phyloP scores from a whole-genome alignment of 148 eudicot genomes.

The Amaranthus palmeri region DNA sequence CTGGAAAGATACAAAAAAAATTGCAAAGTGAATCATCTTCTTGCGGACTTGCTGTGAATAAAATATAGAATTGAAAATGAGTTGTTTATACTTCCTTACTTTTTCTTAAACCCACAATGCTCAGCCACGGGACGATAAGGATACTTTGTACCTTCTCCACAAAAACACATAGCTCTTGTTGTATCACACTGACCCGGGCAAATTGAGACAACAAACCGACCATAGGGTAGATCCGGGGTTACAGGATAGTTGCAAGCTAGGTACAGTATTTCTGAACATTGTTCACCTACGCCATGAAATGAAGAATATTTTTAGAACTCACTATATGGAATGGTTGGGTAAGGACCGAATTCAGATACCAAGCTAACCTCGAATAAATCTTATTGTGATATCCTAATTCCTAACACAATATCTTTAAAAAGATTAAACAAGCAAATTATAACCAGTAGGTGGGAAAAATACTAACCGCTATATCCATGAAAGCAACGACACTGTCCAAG shows the following conservation, averaged over 20 bases:
- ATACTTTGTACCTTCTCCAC: constrained; percentile 90
- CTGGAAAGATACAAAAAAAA: constrained; percentile 17
- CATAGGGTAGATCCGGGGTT: constrained; percentile 61
- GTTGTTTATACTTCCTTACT: constrained; percentile 41
- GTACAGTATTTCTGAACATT: constrained; percentile 51
- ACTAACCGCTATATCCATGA: constrained; percentile 82
- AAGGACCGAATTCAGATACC: background rate
- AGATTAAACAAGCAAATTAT: background rate
- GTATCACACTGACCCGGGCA: constrained; percentile 80
- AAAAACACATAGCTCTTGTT: constrained; percentile 93
- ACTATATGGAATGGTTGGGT: background rate
- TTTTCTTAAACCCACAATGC: constrained; percentile 72
- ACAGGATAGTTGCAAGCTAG: constrained; percentile 67
- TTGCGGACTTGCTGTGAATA: background rate
- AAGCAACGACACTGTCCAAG: constrained; percentile 83
- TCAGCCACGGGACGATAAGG: constrained; percentile 91
- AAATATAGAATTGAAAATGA: constrained; percentile 5
- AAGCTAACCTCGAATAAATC: background rate
- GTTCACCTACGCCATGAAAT: constrained; percentile 52
- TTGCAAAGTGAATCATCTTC: constrained; percentile 10
- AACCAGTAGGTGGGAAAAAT: background rate
- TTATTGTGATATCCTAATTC: background rate
- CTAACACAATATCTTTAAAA: background rate
- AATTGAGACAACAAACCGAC: constrained; percentile 80
- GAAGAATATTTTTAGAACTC: background rate